Base-by-base conservation (phyloP, 2,329 filamentous ascomycete genomes). In the Pseudocercospora eumusae region DNA sequence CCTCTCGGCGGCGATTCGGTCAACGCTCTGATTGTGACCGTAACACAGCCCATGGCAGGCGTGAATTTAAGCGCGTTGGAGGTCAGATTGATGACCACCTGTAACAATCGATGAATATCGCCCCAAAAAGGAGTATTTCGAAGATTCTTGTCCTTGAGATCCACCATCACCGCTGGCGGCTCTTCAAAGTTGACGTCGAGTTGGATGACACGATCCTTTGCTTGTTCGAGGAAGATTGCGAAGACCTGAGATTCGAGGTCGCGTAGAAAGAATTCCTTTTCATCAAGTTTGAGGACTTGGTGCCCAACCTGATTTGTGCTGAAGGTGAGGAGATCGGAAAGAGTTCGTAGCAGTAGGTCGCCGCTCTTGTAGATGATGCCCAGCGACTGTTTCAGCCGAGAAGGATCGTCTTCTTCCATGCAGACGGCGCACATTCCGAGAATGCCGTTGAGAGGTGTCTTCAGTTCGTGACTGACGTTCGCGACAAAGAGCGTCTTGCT, bases 11-110 rank as follows among this genome's bases (percentile, higher is more conserved):
- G 64, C 28, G 33, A 15, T 70, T 91, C 88, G 7, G 87, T 84
- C 0, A 89, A 69, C 69, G 91, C 96, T 66, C 85, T 86, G 59
- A 97, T 92, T 9, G 86, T 84, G 4, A 96, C 84, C 23, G 87
- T 83, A 3, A 97, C 90, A 31, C 81, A 87, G 10, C 92, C 92
- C 0, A 87, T 86, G 7, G 85, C 76, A 0, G 91, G 90, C 0
- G 93, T 96, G 71, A 97, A 96, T 73, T 97, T 97, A 42, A 96
- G 79, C 74, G 89, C 91, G 77, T 97, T 97, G 76, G 90, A 93
- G 53, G 96, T 91, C 36, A 97, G 81, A 72, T 96, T 96, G 79
- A 96, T 96, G 56, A 96, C 85, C 23, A 96, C 90, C 74, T 96
- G 93, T 28, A 96, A 78, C 40, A 96, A 93, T 42, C 93, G 84